Base-by-base conservation (phyloP, 306 rosid genomes). In the Bauhinia variegata region DNA sequence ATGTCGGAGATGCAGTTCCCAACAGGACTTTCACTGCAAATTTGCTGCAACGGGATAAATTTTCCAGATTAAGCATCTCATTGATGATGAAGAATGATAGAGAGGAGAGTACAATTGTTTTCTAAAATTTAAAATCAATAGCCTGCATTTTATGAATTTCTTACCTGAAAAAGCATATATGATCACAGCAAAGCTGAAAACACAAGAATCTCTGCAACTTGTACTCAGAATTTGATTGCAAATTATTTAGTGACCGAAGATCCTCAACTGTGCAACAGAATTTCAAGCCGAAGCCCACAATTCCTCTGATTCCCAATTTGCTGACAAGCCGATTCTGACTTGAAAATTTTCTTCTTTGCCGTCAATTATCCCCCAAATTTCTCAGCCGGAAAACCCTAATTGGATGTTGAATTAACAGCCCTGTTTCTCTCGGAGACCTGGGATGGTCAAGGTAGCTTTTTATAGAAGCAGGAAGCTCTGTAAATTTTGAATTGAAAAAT, bases 121-220 rank as follows among this genome's bases (percentile, higher is more conserved):
- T 13, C 71, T 41, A 54, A 54, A 15, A 75, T 36, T 72, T 53
- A 71, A 54, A 10, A 53, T 37, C 30, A 39, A 11, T 39, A 10
- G 37, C 41, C 52, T 70, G 48, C 16, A 65, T 38, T 58, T 56
- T 16, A 64, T 32, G 36, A 70, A 49, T 47, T 65, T 48, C 53
- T 65, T 82, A 86, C 89, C 86, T 64, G 79, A 59, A 33, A 73
- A 49, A 71, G 42, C 72, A 73, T 56, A 52, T 60, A 75, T 42
- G 80, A 79, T 68, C 79, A 51, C 70, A 68, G 63, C 75, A 66
- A 18, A 54, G 44, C 32, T 11, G 59, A 56, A 71, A 68, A 39
- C 42, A 66, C 51, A 34, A 52, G 60, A 67, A 73, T 50, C 30
- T 16, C 39, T 50, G 66, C 72, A 73, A 74, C 68, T 67, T 78